Conservation (phyloP, 352 stramenopile genomes). For the Pythium rishiriense region DNA sequence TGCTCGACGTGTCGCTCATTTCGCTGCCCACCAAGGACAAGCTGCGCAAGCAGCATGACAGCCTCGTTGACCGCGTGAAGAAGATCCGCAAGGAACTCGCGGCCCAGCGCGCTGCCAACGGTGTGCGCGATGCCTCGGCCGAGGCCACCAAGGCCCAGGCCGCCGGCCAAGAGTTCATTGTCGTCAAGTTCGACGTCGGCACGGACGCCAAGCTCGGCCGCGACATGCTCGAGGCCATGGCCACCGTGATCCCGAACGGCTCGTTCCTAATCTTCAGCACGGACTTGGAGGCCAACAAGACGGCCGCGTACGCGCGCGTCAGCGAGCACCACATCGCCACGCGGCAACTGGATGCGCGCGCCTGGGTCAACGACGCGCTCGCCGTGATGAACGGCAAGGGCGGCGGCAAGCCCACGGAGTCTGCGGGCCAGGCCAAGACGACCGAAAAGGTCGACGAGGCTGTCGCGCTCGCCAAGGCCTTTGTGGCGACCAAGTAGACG, state of each 20-base stretch:
- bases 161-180: constrained; percentile 65
- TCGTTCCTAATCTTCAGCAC: constrained; percentile 94
- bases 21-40: constrained; percentile 90
- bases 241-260: constrained; percentile 69
- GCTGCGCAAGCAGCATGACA: constrained; percentile 74
- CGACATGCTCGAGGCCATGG: constrained; percentile 94
- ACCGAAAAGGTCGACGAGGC: constrained; percentile 69
- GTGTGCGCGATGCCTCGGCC: constrained; percentile 56
- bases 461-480: constrained; percentile 64
- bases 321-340: constrained; percentile 75
- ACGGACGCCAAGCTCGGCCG: constrained; percentile 94
- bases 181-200: constrained; percentile 92
- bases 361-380: constrained; percentile 94
- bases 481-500: constrained; percentile 42
- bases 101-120: constrained; percentile 64
- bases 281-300: constrained; percentile 91
- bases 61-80: constrained; percentile 75
- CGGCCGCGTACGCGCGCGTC: constrained; percentile 91
- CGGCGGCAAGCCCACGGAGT: constrained; percentile 90
- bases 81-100: constrained; percentile 81
- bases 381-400: constrained; percentile 93
- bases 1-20: constrained; percentile 89
- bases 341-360: constrained; percentile 86
- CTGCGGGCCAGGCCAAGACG: constrained; percentile 81
- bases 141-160: constrained; percentile 62